A percentile compares a stretch with the other conserved stretches of the same genome.
These are phyloP conservation scores for Suhomyces pyralidae DNA, from an alignment of 805 yeast species.

Conservation along the genomic window DNA sequence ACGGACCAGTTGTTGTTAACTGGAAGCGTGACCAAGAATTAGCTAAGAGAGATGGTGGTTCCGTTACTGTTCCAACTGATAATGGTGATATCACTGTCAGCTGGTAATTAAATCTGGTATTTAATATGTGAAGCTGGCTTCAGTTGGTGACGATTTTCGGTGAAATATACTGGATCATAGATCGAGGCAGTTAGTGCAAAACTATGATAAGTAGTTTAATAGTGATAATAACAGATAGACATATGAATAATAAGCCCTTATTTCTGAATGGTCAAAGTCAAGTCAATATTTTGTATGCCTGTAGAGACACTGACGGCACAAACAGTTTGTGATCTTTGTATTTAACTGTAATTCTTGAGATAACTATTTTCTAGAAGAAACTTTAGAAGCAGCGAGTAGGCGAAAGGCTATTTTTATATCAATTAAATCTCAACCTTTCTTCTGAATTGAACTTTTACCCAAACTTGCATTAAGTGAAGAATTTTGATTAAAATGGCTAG, in stretches of 20 bases:
- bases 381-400: too few relatives aligned
- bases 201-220: not conserved
- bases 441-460: too few relatives aligned
- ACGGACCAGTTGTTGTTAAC: not conserved
- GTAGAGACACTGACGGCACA: too few relatives aligned
- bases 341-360: too few relatives aligned
- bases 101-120: not conserved
- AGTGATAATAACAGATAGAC: not conserved
- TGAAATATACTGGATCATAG: not conserved
- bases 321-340: too few relatives aligned
- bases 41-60: not conserved
- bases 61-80: not conserved
- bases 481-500: too few relatives aligned
- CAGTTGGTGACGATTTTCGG: not conserved
- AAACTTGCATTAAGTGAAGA: too few relatives aligned
- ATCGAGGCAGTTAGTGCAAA: not conserved
- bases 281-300: too few relatives aligned
- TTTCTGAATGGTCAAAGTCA: not conserved
- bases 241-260: too few relatives aligned
- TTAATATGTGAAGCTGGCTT: not conserved
- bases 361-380: too few relatives aligned
- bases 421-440: too few relatives aligned
- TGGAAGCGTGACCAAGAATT: not conserved
- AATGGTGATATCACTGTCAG: not conserved
- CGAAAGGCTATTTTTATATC: too few relatives aligned